Evolutionary conservation across 1,284 basidiomycete genomes (phyloP).

Genomic region (Heterobasidion occidentale): DNA sequence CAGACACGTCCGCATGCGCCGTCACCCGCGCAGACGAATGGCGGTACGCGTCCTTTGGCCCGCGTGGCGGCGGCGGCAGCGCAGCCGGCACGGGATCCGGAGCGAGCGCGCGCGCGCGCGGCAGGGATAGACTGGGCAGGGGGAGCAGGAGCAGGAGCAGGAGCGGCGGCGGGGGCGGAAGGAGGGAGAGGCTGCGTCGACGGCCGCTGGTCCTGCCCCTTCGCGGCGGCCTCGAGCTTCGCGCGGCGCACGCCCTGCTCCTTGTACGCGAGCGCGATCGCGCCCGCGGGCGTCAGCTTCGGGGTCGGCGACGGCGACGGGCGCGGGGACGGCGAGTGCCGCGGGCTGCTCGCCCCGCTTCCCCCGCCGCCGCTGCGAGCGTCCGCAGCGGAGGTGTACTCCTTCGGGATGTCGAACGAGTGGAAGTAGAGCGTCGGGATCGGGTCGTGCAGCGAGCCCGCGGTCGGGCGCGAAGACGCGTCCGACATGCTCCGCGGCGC

Average conservation of each 20-base stretch:
- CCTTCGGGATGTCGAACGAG: not conserved
- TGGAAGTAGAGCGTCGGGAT: not conserved
- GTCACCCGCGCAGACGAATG: not conserved
- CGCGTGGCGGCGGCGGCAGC: no score
- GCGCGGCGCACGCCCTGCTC: constrained; percentile 34
- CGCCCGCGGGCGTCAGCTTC: constrained; percentile 47
- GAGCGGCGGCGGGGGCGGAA: no score
- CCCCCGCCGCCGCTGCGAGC: not conserved
- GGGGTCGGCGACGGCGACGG: constrained; percentile 8
- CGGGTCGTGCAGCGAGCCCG: not conserved
- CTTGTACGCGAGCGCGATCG: constrained; percentile 51
- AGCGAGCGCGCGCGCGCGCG: not conserved
- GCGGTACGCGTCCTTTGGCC: no score
- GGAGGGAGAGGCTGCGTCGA: not conserved
- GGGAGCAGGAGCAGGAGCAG: no score
- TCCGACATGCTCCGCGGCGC: not conserved
- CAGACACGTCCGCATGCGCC: not conserved
- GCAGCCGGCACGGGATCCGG: not conserved
- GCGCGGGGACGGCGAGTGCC: constrained; percentile 2
- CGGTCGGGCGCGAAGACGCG: not conserved
- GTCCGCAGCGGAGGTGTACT: not conserved
- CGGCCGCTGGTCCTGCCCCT: not conserved
- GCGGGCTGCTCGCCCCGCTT: constrained; percentile 4
- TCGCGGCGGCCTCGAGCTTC: constrained; percentile 12
- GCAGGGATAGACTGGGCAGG: not conserved